Evolutionary conservation across 2,329 filamentous ascomycete species (phyloP).

Genomic region (Fusarium cicatricum): DNA sequence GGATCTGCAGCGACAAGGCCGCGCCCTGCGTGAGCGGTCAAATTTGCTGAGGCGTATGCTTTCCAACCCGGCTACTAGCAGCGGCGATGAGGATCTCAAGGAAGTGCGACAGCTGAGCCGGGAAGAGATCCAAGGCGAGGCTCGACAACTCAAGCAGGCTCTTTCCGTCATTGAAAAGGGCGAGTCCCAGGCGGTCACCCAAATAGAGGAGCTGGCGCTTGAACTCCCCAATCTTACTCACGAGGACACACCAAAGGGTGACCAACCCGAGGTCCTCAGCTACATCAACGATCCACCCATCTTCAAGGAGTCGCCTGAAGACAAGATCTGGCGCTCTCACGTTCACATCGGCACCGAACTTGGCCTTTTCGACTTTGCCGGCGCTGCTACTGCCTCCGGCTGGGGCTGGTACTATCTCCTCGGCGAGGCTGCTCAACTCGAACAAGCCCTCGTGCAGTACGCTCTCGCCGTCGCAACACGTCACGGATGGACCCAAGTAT

Average conservation of each 20-base stretch:
- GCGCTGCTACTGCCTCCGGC: constrained; percentile 81
- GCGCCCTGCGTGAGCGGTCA: constrained; percentile 69
- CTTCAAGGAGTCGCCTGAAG: constrained; percentile 43
- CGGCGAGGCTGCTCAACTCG: constrained; percentile 91
- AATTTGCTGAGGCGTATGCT: constrained; percentile 68
- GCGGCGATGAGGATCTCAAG: constrained; percentile 52
- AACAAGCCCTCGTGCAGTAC: constrained; percentile 92
- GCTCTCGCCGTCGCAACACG: constrained; percentile 76
- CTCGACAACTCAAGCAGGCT: constrained; percentile 69
- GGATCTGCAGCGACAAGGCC: constrained; percentile 66
- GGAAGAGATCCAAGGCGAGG: constrained; percentile 68
- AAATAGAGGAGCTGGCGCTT: constrained; percentile 79
- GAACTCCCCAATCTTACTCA: constrained; percentile 89
- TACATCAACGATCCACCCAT: constrained; percentile 80
- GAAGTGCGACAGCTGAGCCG: constrained; percentile 51
- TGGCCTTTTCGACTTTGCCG: constrained; percentile 89
- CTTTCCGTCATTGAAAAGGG: constrained; percentile 67
- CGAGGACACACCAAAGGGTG: constrained; percentile 74
- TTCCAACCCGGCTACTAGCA: constrained; percentile 59
- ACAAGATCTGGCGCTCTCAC: constrained; percentile 72
- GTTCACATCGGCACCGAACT: constrained; percentile 86
- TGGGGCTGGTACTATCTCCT: constrained; percentile 99
- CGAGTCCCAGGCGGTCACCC: constrained; percentile 65
- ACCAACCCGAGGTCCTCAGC: constrained; percentile 69
- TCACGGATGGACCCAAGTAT: constrained; percentile 80